Conservation (phyloP, 2,329 filamentous ascomycete genomes). For the Fusarium sp. region DNA sequence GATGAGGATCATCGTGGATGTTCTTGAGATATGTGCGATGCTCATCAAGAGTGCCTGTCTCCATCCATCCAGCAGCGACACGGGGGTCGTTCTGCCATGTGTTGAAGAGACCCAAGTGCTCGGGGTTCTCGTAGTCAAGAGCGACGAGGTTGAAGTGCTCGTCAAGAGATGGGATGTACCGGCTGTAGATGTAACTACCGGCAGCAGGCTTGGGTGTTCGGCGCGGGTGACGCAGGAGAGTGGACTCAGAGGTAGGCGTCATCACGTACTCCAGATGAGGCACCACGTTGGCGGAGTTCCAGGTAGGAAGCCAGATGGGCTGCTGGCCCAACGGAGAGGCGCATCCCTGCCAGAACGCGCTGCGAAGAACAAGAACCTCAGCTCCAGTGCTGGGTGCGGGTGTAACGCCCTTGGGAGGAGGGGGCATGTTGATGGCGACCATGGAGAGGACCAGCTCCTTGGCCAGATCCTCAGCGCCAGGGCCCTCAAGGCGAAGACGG, state of each 20-base stretch:
- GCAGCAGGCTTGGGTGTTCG: slow-evolving; percentile 73
- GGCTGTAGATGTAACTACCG: slow-evolving; percentile 74
- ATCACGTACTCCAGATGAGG: slow-evolving; percentile 49
- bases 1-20: slow-evolving; percentile 73
- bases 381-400: slow-evolving; percentile 38
- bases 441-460: slow-evolving; percentile 49
- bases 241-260: slow-evolving; percentile 42
- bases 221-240: slow-evolving; percentile 66
- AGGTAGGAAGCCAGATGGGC: slow-evolving; percentile 63
- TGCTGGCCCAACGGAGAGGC: slow-evolving; percentile 70
- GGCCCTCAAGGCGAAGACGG: slow-evolving; percentile 34
- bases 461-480: slow-evolving; percentile 20
- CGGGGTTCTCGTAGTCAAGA: slow-evolving; percentile 67
- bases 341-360: slow-evolving; percentile 72
- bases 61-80: slow-evolving; percentile 78
- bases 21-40: slow-evolving; percentile 73
- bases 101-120: slow-evolving; percentile 74
- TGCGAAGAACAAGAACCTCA: slow-evolving; percentile 54
- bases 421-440: slow-evolving; percentile 54
- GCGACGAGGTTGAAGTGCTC: slow-evolving; percentile 78
- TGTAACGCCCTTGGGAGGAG: slow-evolving; percentile 44
- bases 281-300: slow-evolving; percentile 45
- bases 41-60: slow-evolving; percentile 75
- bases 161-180: slow-evolving; percentile 75
- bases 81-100: slow-evolving; percentile 83